These are phyloP conservation scores for Cytospora mali DNA, from an alignment of 2,329 filamentous ascomycete genomes.

Conservation along the genomic window DNA sequence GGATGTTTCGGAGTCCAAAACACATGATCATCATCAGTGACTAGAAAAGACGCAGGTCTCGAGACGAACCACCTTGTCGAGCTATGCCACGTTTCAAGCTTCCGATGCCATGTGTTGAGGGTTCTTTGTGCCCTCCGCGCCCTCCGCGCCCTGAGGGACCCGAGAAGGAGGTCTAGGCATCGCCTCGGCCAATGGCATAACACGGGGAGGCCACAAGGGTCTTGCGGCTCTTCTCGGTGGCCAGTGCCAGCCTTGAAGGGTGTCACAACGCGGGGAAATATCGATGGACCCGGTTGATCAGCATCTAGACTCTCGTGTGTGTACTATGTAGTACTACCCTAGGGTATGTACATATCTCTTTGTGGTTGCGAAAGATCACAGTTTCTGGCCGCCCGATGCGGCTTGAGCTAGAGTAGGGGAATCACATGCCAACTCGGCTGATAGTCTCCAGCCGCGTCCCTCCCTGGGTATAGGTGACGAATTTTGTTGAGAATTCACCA, in stretches of 20 bases:
- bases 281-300: too few species aligned
- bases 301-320: not conserved
- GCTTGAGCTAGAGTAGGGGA: too few species aligned
- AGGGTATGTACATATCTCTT: not conserved
- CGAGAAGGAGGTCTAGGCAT: not conserved
- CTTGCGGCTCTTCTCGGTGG: conserved; percentile 9
- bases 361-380: not conserved
- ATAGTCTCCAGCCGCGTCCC: too few species aligned
- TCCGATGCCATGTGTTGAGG: not conserved
- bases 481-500: too few species aligned
- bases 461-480: too few species aligned
- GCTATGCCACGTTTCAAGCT: too few species aligned
- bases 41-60: too few species aligned
- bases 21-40: too few species aligned
- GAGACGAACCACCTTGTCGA: too few species aligned
- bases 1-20: too few species aligned
- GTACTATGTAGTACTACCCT: not conserved
- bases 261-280: not conserved
- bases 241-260: not conserved
- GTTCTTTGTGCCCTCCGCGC: too few species aligned
- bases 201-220: conserved; percentile 23
- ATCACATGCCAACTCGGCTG: too few species aligned
- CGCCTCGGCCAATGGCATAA: conserved; percentile 23
- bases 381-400: not conserved
- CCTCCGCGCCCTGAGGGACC: not conserved